Evolutionary conservation across 306 rosid genomes (phyloP), one percentile per base, ranked within the genome.

Genomic region (Begonia fuchsioides): DNA sequence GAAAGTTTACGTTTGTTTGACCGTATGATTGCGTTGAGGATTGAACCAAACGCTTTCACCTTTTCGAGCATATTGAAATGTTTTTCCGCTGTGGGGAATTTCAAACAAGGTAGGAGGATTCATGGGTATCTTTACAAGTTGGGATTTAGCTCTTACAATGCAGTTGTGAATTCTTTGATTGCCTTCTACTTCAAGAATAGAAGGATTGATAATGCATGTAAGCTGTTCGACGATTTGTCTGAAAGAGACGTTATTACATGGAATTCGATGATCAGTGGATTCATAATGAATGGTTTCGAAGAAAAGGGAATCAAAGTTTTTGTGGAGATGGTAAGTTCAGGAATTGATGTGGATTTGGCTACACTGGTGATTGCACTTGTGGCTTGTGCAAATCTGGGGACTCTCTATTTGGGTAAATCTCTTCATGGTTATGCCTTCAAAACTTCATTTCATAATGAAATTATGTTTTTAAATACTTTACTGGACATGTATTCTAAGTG

Each of bases 181-280:
- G 68, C 83, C 0, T 60, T 79, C 55, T 80, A 80, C 57, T 80
- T 72, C 19, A 69, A 72, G 56, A 38, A 66, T 56, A 66, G 81
- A 53, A 58, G 47, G 50, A 76, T 80, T 65, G 76, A 75, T 43
- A 66, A 66, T 61, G 94, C 94, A 44, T 59, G 41, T 35, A 74
- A 72, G 66, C 50, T 76, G 83, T 83, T 83, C 52, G 94, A 80
- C 72, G 81, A 60, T 72, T 58, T 80, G 86, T 11, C 17, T 66
- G 77, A 68, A 2, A 56, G 78, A 54, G 87, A 87, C 65, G 84
- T 80, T 16, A 64, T 87, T 55, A 70, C 94, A 0, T 81, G 93
- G 93, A 86, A 77, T 68, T 82, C 92, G 3, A 72, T 80, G 94
- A 87, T 87, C 38, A 80, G 82, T 60, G 94, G 84, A 2, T 79